Conservation (phyloP, 177 flowering plant genomes). For the Vitis hybrid region DNA sequence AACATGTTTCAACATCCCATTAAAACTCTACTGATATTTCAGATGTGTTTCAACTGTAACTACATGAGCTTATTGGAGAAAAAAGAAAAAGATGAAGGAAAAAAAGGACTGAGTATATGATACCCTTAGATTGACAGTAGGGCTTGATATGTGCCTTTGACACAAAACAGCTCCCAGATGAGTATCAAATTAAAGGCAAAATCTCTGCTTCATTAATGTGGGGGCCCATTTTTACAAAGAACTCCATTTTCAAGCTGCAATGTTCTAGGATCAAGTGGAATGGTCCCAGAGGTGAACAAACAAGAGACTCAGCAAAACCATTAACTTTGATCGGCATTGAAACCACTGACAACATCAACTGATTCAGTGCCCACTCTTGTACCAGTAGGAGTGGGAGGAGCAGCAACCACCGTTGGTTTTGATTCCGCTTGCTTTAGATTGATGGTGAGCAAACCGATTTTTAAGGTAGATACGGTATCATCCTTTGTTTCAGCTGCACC, state of each 20-base stretch:
- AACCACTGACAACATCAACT: constrained; percentile 52
- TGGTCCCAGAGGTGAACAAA: constrained; percentile 55
- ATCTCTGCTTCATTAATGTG: constrained; percentile 3
- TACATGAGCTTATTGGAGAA: no score
- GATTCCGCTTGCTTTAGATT: constrained; percentile 28
- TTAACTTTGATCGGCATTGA: constrained; percentile 65
- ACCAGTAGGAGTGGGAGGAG: background rate
- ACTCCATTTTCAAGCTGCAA: constrained; percentile 23
- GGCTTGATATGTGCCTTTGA: no score
- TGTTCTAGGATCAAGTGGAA: constrained; percentile 59
- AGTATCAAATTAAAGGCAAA: background rate
- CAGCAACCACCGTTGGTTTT: constrained; percentile 1
- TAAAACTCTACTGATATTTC: no score
- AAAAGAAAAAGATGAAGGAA: no score
- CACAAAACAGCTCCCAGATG: no score
- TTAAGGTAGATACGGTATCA: constrained; percentile 27
- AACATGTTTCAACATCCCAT: no score
- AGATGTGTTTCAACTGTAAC: no score
- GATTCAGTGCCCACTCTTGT: background rate
- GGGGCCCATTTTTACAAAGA: constrained; percentile 9
- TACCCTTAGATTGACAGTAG: no score
- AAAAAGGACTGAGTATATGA: no score
- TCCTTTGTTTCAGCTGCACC: constrained; percentile 19
- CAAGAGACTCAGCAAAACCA: constrained; percentile 39
- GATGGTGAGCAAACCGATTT: constrained; percentile 51